Conservation (phyloP, 176 grass and related monocot genomes). For the Aegilops bicornis region DNA sequence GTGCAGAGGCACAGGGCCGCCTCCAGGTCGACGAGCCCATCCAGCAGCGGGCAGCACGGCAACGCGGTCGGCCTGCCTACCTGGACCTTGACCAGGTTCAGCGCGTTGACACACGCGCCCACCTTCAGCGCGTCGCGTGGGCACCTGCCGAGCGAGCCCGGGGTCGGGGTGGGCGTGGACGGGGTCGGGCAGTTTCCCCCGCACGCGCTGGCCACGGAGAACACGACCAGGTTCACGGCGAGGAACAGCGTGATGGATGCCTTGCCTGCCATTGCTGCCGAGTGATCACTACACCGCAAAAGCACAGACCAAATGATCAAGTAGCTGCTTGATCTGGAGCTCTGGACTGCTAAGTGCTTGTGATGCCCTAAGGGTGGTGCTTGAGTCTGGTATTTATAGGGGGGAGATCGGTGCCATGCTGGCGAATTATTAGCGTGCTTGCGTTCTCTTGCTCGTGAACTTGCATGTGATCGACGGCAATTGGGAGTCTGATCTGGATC, state of each 20-base stretch:
- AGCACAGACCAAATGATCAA: background rate
- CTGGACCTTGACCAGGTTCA: conserved; percentile 39
- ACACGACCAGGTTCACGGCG: conserved; percentile 27
- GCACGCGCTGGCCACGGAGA: conserved; percentile 27
- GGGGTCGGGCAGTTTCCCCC: background rate
- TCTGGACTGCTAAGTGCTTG: background rate
- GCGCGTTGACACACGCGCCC: conserved; percentile 40
- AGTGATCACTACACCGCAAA: background rate
- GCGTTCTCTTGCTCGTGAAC: background rate
- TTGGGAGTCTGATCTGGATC: no score
- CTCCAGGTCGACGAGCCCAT: conserved; percentile 82
- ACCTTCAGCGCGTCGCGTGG: conserved; percentile 53
- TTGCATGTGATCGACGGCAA: no score
- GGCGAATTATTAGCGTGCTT: no score
- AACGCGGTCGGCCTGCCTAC: conserved; percentile 30
- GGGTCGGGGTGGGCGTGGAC: background rate
- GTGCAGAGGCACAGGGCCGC: conserved; percentile 89
- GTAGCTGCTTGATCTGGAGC: background rate
- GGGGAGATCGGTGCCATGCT: background rate
- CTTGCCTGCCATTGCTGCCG: conserved; percentile 40
- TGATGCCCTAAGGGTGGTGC: background rate
- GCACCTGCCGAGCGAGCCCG: conserved; percentile 29
- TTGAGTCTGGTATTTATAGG: background rate
- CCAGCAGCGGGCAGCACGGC: conserved; percentile 73
- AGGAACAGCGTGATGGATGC: conserved; percentile 31